Evolutionary conservation across 176 grass and related monocot genomes (phyloP), one percentile per base, ranked within the genome.

Genomic region (Lolium rigidum): DNA sequence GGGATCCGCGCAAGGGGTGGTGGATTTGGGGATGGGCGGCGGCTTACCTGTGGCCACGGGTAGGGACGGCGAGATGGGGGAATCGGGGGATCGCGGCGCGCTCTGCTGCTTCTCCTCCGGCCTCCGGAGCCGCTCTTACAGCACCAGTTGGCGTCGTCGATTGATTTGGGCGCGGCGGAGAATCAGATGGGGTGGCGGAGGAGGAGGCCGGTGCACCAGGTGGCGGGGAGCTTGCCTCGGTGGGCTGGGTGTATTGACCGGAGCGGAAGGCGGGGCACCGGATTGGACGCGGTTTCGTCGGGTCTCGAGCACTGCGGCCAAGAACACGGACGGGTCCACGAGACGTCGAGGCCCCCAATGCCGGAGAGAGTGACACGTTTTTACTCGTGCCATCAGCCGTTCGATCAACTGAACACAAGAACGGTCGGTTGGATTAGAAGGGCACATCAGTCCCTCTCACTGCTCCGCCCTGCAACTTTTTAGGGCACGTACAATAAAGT

Each of bases 121-220:
- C 44, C 47, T 75, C 43, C 69, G 20, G 70, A 76, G 72, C 47
- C 72, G 48, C 72, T 76, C 0, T 35, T 35, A 1, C 31, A 28
- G 26, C 26, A 35, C 72, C 24, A 10, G 7, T 37, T 66, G 63
- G 72, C 72, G 8, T 18, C 72, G 4, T 50, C 72, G 72, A 51
- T 26, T 51, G 49, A 76, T 76, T 76, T 52, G 49, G 49, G 16
- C 74, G 50, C 74, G 74, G 74, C 74, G 74, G 74, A 76, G 74
- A 76, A 76, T 55, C 74, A 5, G n/a, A 74, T 5, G 25, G 49
- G 15, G 47, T 35, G 7, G 15, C 24, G 74, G 49, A 16, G 14
- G 48, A 35, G 48, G 24, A 26, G 46, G 22, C 13, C 14, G 73
- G 73, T 31, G 24, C 18, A 26, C 24, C 48, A 76, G 72, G 24